These are phyloP conservation scores for Diaporthe velutina DNA, from an alignment of 2,329 filamentous ascomycete species.

Conservation along the genomic window DNA sequence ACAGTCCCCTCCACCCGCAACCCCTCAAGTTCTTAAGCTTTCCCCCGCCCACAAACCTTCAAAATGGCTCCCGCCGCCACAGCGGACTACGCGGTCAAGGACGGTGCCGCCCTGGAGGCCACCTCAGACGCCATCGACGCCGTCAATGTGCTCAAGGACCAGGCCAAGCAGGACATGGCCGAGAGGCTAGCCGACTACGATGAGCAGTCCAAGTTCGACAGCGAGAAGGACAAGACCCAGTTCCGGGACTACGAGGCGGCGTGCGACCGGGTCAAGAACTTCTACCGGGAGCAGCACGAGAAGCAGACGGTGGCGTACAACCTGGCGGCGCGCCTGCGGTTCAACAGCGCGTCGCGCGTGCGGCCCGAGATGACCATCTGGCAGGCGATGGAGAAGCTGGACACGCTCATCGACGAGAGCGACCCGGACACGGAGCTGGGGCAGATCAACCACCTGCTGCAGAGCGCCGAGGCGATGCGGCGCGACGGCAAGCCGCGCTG, in stretches of 20 bases:
- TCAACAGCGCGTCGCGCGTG: constrained; percentile 72
- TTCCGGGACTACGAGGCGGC: constrained; percentile 83
- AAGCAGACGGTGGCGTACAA: constrained; percentile 88
- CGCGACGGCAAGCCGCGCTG: constrained; percentile 85
- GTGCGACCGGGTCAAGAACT: constrained; percentile 86
- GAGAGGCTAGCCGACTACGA: constrained; percentile 38
- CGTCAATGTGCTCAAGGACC: constrained; percentile 48
- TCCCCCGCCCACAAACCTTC: not conserved
- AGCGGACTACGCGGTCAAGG: constrained; percentile 40
- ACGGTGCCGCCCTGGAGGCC: constrained; percentile 48
- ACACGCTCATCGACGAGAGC: constrained; percentile 90
- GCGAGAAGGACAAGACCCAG: constrained; percentile 49
- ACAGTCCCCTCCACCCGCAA: not conserved
- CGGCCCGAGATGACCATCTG: constrained; percentile 85
- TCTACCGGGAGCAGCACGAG: constrained; percentile 81
- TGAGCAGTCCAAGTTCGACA: constrained; percentile 47
- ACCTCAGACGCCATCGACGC: constrained; percentile 52
- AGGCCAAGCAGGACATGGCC: constrained; percentile 32
- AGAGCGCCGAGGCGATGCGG: constrained; percentile 90
- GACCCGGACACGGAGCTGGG: constrained; percentile 90
- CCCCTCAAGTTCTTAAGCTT: not conserved
- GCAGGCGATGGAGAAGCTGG: constrained; percentile 93
- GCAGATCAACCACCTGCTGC: constrained; percentile 91
- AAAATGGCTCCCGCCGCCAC: constrained; percentile 49
- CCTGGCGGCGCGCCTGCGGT: constrained; percentile 80